Evolutionary conservation across 768 basidiomycete species (phyloP), one percentile per base, ranked within the genome.

Genomic region (Heimioporus sp.): DNA sequence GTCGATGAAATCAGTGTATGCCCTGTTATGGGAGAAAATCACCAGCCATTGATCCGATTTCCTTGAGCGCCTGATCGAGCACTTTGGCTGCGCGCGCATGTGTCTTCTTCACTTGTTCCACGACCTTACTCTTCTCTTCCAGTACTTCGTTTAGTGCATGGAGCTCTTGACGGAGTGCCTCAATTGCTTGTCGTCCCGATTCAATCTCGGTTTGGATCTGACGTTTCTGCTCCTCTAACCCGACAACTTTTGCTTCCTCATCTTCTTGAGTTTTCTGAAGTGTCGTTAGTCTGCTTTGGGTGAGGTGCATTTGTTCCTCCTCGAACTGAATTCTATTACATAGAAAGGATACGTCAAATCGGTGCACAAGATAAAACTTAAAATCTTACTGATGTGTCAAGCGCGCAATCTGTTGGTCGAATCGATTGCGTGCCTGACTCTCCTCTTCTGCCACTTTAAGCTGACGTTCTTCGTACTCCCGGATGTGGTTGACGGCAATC

Each of bases 391-490:
- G 89, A 70, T 95, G 90, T 2, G 80, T 83, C 51, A 98, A 73
- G 10, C 95, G 79, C 0, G 88, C 86, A 53, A 95, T 88, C 66
- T 95, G 92, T 5, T 85, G 89, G 57, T 93, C 86, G 58, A 83
- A 96, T 43, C 87, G 80, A 57, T 94, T 71, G 51, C 90, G 74
- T 9, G 89, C 90, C 59, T 90, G 90, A 62, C 82, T 90, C 67
- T 93, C 92, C 60, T 90, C 90, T 68, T 93, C 87, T 0, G 90
- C 92, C 20, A 90, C 81, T 67, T 87, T 90, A 30, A 98, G 75
- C 63, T 96, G 92, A 19, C 88, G 83, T 64, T 92, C 89, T 69
- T 98, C 96, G 65, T 95, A 99, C 59, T 95, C 92, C 24, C 95
- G 83, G 56, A 99, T 92, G 69, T 85, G 85, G 15, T 72, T 66